phyloP scores from a whole-genome alignment of 78 protist species.

The Planoprotostelium fungivorum region DNA sequence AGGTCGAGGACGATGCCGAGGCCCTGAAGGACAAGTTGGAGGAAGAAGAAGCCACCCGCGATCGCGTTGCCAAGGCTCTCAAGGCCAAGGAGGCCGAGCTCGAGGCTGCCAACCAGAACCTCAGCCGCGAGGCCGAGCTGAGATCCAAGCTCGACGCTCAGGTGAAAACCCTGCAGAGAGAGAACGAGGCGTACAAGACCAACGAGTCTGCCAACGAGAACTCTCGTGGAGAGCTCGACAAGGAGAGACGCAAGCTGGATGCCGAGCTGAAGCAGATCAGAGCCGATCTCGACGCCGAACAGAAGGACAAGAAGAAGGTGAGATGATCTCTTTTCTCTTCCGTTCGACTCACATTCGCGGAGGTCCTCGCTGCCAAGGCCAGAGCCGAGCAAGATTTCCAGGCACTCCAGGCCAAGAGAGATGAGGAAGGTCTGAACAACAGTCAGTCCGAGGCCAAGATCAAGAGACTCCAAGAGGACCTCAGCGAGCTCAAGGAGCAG shows the following conservation, averaged over 20 bases:
- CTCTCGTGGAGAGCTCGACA: slow-evolving; percentile 13
- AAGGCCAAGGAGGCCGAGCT: slow-evolving; percentile 48
- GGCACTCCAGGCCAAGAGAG: not conserved
- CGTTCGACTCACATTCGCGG: no score
- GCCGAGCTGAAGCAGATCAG: slow-evolving; percentile 43
- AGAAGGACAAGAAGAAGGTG: slow-evolving; percentile 1
- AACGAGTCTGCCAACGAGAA: not conserved
- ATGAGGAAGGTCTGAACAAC: not conserved
- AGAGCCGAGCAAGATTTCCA: not conserved
- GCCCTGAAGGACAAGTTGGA: slow-evolving; percentile 39
- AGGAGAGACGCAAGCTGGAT: slow-evolving; percentile 60
- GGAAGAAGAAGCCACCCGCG: slow-evolving; percentile 23
- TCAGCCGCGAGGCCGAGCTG: slow-evolving; percentile 24
- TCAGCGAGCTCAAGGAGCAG: slow-evolving; percentile 34
- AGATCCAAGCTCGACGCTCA: slow-evolving; percentile 24
- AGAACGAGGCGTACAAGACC: not conserved
- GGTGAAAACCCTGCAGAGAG: not conserved
- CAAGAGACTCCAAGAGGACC: slow-evolving; percentile 60
- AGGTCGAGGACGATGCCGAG: slow-evolving; percentile 40
- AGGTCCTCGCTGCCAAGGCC: not conserved
- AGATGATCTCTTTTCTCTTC: no score
- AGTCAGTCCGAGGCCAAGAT: slow-evolving; percentile 23
- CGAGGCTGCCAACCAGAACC: slow-evolving; percentile 26
- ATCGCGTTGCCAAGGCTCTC: slow-evolving; percentile 34
- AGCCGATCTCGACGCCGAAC: slow-evolving; percentile 18